A percentile compares a stretch with the other conserved stretches of the same genome.
phyloP scores from a whole-genome alignment of 352 stramenopile genomes.

The Saprolegnia parasitica region DNA sequence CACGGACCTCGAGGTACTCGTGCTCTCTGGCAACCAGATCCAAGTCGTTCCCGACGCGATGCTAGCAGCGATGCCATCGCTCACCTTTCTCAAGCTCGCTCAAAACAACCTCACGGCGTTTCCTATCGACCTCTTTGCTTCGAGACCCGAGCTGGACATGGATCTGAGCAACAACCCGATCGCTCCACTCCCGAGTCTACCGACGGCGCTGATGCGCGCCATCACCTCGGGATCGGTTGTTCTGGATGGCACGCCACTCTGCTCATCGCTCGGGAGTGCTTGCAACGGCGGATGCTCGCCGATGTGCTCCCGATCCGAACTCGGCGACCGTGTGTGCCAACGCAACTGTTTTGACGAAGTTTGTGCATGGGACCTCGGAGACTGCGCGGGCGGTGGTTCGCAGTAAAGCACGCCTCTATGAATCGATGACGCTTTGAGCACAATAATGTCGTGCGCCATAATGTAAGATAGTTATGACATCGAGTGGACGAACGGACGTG shows the following conservation, averaged over 20 bases:
- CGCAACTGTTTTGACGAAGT: background rate
- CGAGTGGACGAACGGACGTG: no score
- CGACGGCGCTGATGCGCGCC: no score
- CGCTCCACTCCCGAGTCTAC: background rate
- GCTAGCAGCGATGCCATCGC: background rate
- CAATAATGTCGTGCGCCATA: no score
- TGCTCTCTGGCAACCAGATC: background rate
- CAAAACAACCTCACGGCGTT: background rate
- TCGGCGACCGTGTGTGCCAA: background rate
- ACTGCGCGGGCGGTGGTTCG: no score
- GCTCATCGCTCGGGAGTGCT: background rate
- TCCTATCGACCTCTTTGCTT: background rate
- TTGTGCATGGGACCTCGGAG: no score
- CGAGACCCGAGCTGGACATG: background rate
- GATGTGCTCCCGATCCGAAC: background rate
- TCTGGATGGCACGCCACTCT: background rate
- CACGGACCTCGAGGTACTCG: background rate
- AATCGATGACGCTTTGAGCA: no score
- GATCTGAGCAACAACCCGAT: background rate
- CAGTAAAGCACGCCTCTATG: no score
- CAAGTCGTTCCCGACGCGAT: background rate
- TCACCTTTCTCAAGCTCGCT: background rate
- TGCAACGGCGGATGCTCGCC: background rate
- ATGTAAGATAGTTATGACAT: no score
- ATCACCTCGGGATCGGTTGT: background rate